A percentile compares a stretch with the other conserved stretches of the same genome.
phyloP scores from a whole-genome alignment of 768 basidiomycete species.

The Boletus reticulatus region DNA sequence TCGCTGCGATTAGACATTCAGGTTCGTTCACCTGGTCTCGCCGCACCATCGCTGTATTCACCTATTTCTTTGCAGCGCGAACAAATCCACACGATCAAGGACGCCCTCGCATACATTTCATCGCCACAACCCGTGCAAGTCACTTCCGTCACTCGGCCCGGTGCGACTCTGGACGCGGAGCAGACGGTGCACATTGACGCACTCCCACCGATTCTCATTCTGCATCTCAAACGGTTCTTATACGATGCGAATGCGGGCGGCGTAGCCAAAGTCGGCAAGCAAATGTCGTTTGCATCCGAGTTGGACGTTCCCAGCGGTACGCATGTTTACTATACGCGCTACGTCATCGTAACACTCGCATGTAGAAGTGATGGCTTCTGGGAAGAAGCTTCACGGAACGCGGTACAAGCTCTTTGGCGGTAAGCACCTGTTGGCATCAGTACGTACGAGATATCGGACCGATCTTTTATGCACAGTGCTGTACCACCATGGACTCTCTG shows the following conservation, averaged over 20 bases:
- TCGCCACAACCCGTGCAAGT: slow-evolving; percentile 77
- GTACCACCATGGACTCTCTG: slow-evolving; percentile 91
- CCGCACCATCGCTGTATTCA: not conserved
- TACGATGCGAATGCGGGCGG: slow-evolving; percentile 76
- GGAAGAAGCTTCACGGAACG: slow-evolving; percentile 44
- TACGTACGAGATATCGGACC: not conserved
- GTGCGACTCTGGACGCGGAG: slow-evolving; percentile 65
- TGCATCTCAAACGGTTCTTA: slow-evolving; percentile 89
- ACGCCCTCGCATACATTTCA: slow-evolving; percentile 77
- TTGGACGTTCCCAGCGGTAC: slow-evolving; percentile 71
- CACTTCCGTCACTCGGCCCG: slow-evolving; percentile 55
- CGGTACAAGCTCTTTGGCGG: slow-evolving; percentile 86
- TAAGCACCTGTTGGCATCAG: slow-evolving; percentile 30
- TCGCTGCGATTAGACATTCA: slow-evolving; percentile 88
- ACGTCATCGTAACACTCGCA: rapidly evolving
- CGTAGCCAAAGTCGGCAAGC: slow-evolving; percentile 85
- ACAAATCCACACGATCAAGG: slow-evolving; percentile 72
- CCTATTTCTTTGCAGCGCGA: slow-evolving; percentile 48
- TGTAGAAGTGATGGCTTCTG: slow-evolving; percentile 60
- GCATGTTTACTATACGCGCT: not conserved
- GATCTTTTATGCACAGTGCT: slow-evolving; percentile 47
- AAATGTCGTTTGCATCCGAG: slow-evolving; percentile 73
- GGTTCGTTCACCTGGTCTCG: slow-evolving; percentile 35
- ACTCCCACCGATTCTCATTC: slow-evolving; percentile 78
- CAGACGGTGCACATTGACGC: slow-evolving; percentile 76